A percentile compares a stretch with the other conserved stretches of the same genome.
phyloP scores from a whole-genome alignment of 2,329 filamentous ascomycete species.

The Zopfia rhizophila region DNA sequence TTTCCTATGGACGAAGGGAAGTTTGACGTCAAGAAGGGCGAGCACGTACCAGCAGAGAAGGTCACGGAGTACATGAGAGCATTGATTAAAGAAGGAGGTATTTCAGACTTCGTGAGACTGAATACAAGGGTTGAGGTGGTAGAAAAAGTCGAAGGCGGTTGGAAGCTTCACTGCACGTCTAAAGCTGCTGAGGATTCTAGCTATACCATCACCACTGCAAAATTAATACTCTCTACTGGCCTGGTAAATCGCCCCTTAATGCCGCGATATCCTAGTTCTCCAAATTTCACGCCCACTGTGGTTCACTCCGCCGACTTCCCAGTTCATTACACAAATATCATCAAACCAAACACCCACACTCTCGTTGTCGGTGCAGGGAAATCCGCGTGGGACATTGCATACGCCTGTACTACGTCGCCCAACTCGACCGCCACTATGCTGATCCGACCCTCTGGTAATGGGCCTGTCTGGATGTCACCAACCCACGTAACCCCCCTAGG shows the following conservation, averaged over 20 bases:
- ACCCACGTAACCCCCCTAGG: slow-evolving; percentile 74
- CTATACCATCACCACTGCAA: slow-evolving; percentile 50
- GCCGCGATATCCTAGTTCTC: slow-evolving; percentile 62
- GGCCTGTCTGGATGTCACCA: slow-evolving; percentile 69
- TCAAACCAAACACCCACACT: slow-evolving; percentile 45
- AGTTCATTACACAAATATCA: slow-evolving; percentile 47
- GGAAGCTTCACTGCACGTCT: slow-evolving; percentile 31
- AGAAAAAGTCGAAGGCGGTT: slow-evolving; percentile 48
- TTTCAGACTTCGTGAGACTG: slow-evolving; percentile 62
- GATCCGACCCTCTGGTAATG: slow-evolving; percentile 67
- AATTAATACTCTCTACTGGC: slow-evolving; percentile 71
- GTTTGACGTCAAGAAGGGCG: slow-evolving; percentile 56
- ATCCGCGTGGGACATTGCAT: slow-evolving; percentile 71
- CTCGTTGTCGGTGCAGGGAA: slow-evolving; percentile 71
- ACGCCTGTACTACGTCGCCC: slow-evolving; percentile 61
- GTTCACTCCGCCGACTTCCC: slow-evolving; percentile 68
- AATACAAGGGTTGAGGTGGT: slow-evolving; percentile 63
- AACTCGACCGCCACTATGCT: slow-evolving; percentile 65
- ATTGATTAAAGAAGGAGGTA: slow-evolving; percentile 54
- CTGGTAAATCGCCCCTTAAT: slow-evolving; percentile 68
- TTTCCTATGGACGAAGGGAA: slow-evolving; percentile 42
- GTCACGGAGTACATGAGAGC: slow-evolving; percentile 65
- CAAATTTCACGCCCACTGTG: slow-evolving; percentile 63
- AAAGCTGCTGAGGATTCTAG: slow-evolving; percentile 22
- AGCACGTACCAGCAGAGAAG: slow-evolving; percentile 69